Evolutionary conservation across 2,329 filamentous ascomycete genomes (phyloP).

Genomic region (Penicillium hesseltinei): DNA sequence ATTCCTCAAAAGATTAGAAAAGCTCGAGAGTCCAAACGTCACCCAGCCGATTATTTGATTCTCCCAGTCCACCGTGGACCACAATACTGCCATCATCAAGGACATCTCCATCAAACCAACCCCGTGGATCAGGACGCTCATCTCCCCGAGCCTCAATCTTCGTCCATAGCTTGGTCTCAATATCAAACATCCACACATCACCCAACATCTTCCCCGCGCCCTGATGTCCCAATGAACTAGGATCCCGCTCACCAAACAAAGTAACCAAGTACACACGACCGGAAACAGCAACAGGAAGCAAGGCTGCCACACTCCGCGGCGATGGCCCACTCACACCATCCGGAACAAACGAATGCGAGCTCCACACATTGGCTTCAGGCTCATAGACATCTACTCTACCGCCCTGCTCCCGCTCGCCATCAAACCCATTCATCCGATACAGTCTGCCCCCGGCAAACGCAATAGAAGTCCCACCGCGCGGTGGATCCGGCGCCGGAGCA

Average conservation of each 20-base stretch:
- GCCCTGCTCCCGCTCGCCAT: slow-evolving; percentile 67
- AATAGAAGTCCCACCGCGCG: slow-evolving; percentile 67
- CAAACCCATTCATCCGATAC: slow-evolving; percentile 78
- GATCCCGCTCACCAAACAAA: slow-evolving; percentile 55
- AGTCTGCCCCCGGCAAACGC: slow-evolving; percentile 63
- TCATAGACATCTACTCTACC: slow-evolving; percentile 66
- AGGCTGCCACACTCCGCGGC: slow-evolving; percentile 50
- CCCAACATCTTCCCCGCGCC: slow-evolving; percentile 57
- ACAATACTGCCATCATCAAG: slow-evolving; percentile 37
- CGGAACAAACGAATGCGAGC: slow-evolving; percentile 25
- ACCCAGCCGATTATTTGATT: slow-evolving; percentile 51
- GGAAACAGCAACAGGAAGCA: slow-evolving; percentile 43
- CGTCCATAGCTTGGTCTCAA: slow-evolving; percentile 36
- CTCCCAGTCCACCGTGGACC: slow-evolving; percentile 53
- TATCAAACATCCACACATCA: slow-evolving; percentile 52
- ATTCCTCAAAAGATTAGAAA: neutral
- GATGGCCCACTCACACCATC: slow-evolving; percentile 49
- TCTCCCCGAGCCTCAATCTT: slow-evolving; percentile 26
- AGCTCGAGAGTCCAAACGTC: slow-evolving; percentile 51
- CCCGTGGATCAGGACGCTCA: slow-evolving; percentile 43
- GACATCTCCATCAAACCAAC: slow-evolving; percentile 56
- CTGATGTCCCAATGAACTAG: slow-evolving; percentile 52
- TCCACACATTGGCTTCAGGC: slow-evolving; percentile 42
- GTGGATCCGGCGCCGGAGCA: slow-evolving; percentile 63
- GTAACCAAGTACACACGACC: slow-evolving; percentile 47